Evolutionary conservation across 768 basidiomycete species (phyloP), one percentile per base, ranked within the genome.

Genomic region (Coprinopsis marcescibilis): DNA sequence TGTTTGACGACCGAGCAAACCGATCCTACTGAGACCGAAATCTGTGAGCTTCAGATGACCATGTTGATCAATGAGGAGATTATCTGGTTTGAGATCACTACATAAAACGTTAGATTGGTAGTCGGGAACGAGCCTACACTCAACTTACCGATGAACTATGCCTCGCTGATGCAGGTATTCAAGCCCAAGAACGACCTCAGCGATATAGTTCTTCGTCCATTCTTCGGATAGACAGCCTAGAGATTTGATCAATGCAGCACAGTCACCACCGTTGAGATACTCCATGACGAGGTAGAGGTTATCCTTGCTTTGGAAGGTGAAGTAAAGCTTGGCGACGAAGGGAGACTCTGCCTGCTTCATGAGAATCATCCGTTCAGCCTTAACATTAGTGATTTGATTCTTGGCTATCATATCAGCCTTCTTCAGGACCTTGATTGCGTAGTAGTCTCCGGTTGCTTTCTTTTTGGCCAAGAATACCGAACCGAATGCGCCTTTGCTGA

Each of bases 391-490:
- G 63, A 99, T 95, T 66, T 99, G 96, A 71, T 99, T 99, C 78
- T 99, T 99, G 32, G 96, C 90, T 63, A 99, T 98, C 96, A 99
- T 99, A 67, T 99, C 96, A n/a, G 93, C 91, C 72, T 99, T 99
- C 72, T 95, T 97, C 61, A 99, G 68, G n/a, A 98, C 94, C 67
- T 99, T 99, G 80, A 99, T 95, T 21, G 96, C 96, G 68, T 86
- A 99, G 66, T 97, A 98, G 66, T 98, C 96, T 43, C 96, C 96
- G 2, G 96, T 99, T 4, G 78, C 87, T 58, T 91, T 94, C 78
- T 99, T 99, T 74, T 95, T 98, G 34, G 96, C 90, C 43, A 99
- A 76, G 66, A 96, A 99, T 45, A 99, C 96, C 7, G 93, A 93
- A 13, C 96, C 96, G 62, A 99, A 98, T 1, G 96, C 96, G 44